These are phyloP conservation scores for Eimeria maxima DNA, from an alignment of 169 alveolate species.

Conservation along the genomic window DNA sequence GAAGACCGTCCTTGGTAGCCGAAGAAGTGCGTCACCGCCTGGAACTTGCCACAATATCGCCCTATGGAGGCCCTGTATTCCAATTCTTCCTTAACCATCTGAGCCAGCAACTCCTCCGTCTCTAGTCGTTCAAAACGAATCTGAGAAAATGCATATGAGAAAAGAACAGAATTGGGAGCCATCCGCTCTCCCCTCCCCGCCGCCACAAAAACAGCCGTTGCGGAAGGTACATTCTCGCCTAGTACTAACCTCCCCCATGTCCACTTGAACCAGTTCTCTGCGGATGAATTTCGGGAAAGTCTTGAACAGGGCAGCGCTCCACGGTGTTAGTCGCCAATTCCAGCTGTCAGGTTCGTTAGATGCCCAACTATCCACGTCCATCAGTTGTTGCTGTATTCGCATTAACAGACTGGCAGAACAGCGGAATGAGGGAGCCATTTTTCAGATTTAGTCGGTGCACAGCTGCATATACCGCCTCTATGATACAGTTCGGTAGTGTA, in stretches of 20 bases:
- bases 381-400: slow-evolving; percentile 78
- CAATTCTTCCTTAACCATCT: slow-evolving; percentile 97
- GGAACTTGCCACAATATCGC: slow-evolving; percentile 95
- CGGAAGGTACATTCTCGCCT: background rate
- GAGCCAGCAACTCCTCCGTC: slow-evolving; percentile 97
- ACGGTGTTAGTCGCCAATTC: slow-evolving; percentile 92
- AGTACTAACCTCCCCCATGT: slow-evolving; percentile 81
- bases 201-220: background rate
- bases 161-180: background rate
- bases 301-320: slow-evolving; percentile 96
- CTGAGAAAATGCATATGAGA: background rate
- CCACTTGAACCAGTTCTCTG: slow-evolving; percentile 93
- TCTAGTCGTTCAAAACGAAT: slow-evolving; percentile 90
- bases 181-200: background rate
- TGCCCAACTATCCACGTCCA: slow-evolving; percentile 71
- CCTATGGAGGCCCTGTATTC: slow-evolving; percentile 86
- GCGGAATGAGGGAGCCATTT: background rate
- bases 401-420: background rate
- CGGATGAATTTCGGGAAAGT: slow-evolving; percentile 97
- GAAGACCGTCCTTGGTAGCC: slow-evolving; percentile 99
- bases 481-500: background rate
- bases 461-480: background rate
- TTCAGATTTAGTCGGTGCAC: background rate
- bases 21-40: slow-evolving; percentile 98
- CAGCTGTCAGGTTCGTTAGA: slow-evolving; percentile 85